A percentile compares a stretch with the other conserved stretches of the same genome.
phyloP scores from a whole-genome alignment of 2,329 filamentous ascomycete genomes.

The Alternaria ethzedia region DNA sequence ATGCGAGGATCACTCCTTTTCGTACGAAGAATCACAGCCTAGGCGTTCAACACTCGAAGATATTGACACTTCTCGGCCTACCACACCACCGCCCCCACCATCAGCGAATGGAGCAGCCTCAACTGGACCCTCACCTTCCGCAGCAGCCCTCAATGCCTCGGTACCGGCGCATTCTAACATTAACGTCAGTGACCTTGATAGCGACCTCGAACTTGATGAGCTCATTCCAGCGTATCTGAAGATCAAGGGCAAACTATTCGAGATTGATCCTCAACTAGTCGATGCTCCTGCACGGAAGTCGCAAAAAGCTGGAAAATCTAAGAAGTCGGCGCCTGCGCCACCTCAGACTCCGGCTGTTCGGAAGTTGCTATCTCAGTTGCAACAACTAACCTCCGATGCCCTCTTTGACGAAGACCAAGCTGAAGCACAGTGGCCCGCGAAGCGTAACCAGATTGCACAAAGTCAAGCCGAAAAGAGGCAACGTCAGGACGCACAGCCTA shows the following conservation, averaged over 20 bases:
- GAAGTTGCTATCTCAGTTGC: conserved; percentile 75
- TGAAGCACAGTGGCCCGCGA: conserved; percentile 54
- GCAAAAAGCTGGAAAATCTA: conserved; percentile 28
- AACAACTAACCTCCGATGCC: conserved; percentile 72
- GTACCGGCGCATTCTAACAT: conserved; percentile 33
- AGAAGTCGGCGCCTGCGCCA: conserved; percentile 21
- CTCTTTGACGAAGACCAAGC: conserved; percentile 58
- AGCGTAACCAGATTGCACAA: conserved; percentile 51
- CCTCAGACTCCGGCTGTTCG: conserved; percentile 58
- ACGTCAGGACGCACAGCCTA: neutral
- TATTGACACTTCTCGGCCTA: conserved; percentile 32
- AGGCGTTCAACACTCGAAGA: conserved; percentile 25
- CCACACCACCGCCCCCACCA: conserved; percentile 11
- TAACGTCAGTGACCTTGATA: conserved; percentile 57
- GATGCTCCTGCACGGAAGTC: conserved; percentile 48
- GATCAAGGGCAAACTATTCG: conserved; percentile 65
- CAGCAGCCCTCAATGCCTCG: neutral
- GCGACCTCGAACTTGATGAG: conserved; percentile 58
- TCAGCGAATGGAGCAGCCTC: neutral
- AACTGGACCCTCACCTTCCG: neutral
- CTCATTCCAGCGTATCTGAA: conserved; percentile 76
- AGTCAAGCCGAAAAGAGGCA: conserved; percentile 42
- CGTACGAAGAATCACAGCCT: conserved; percentile 62
- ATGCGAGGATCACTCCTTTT: conserved; percentile 69
- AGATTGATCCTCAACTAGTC: conserved; percentile 65